These are phyloP conservation scores for Ustilago loliicola DNA, from an alignment of 1,284 basidiomycete genomes.

Conservation along the genomic window DNA sequence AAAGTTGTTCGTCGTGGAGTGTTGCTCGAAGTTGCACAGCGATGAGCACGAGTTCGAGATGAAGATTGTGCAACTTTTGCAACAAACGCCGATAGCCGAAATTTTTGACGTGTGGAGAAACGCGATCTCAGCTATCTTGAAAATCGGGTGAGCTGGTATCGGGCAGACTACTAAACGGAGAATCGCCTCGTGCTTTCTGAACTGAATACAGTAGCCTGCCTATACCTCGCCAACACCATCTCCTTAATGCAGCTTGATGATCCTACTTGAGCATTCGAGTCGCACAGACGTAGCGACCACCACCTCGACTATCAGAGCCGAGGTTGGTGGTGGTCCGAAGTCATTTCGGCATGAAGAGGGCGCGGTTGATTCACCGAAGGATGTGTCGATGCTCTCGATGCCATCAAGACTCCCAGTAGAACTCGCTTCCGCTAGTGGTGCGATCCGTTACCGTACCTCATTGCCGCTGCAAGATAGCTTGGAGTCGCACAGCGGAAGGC, in stretches of 20 bases:
- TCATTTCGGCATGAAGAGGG: not conserved
- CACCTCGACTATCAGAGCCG: no score
- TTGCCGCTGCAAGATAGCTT: not conserved
- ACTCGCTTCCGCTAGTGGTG: not conserved
- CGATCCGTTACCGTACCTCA: no score
- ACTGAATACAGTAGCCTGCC: no score
- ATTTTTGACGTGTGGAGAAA: constrained; percentile 38
- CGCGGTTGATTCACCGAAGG: not conserved
- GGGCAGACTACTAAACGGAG: not conserved
- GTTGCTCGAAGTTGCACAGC: constrained; percentile 2
- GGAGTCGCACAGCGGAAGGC: not conserved
- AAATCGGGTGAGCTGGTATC: not conserved
- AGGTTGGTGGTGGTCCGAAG: constrained; percentile 8
- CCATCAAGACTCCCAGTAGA: not conserved
- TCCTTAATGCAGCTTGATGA: no score
- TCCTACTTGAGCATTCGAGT: no score
- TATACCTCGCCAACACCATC: no score
- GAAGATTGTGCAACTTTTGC: constrained; percentile 32
- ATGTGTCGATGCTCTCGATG: constrained; percentile 1
- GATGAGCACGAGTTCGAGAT: not conserved
- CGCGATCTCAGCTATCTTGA: not conserved
- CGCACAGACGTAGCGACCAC: no score
- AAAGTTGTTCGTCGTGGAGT: not conserved
- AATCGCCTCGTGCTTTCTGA: not conserved
- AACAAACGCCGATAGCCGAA: constrained; percentile 40